Base-by-base conservation (phyloP, 108 stramenopile genomes). In the Asterionellopsis glacialis region DNA sequence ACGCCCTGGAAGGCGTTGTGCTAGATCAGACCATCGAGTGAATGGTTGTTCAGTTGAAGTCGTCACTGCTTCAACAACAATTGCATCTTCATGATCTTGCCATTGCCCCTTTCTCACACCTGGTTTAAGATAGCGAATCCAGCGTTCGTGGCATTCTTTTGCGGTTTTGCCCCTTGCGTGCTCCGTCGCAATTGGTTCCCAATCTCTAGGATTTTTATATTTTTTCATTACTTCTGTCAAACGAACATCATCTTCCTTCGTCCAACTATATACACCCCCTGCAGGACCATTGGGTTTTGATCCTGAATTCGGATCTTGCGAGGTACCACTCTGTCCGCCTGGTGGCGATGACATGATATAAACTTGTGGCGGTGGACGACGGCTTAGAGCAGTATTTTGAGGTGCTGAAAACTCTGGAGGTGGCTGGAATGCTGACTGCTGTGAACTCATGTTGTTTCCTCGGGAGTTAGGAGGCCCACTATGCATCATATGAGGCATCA, bases 151-250 rank as follows among this genome's bases (percentile, higher is more conserved):
- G 59, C 90, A 91, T 48, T 91, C 85, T 51, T 87, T 85, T 7
- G 85, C 80, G 57, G 61, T 70, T 55, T 76, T 73, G 9, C 84
- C 84, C 9, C 77, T 48, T 22, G 74, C 69, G 54, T 81, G 77
- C 47, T 91, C 86, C 59, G 81, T 83, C 10, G 90, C 86, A 53
- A 91, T 85, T n/a, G 90, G 82, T 45, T 87, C 90, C 90, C 90
- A 91, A 67, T 85, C 83, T 16, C 81, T 68, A 23, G 86, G 84
- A 64, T 85, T 91, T 66, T 91, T 91, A 59, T 82, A 81, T 49
- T 91, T 91, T 67, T 84, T 85, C 90, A 91, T 82, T 16, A 91
- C 69, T 15, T 85, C 86, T 33, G 80, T 79, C 62, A 91, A 51
- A 23, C 72, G 76, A n/a, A 51, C 39, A 65, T 91, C 90, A 55